Conservation (phyloP, 192 early-diverging fungal genomes). For the Borealophlyctis nickersoniae region DNA sequence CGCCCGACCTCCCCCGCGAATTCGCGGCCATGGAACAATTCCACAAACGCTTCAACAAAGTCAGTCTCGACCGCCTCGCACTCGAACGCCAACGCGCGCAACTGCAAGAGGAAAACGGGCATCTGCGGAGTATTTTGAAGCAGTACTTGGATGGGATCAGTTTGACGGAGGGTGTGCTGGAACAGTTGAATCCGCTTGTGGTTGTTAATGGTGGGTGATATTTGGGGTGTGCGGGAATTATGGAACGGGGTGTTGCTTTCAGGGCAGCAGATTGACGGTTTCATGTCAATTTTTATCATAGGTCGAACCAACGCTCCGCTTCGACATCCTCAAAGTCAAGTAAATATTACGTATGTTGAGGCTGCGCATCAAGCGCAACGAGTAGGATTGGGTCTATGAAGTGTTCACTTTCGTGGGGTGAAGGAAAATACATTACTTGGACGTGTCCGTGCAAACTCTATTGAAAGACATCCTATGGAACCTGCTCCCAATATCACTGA, state of each 20-base stretch:
- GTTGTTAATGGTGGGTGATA: conserved; percentile 56
- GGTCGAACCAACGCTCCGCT: conserved; percentile 49
- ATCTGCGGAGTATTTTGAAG: conserved; percentile 49
- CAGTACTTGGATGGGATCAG: conserved; percentile 63
- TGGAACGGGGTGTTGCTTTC: too few species aligned
- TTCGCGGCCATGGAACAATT: conserved; percentile 55
- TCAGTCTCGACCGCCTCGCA: conserved; percentile 47
- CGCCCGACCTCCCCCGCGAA: conserved; percentile 38
- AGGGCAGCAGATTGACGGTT: neutral
- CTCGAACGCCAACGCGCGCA: conserved; percentile 41
- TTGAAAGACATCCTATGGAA: too few species aligned
- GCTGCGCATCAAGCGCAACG: conserved; percentile 32
- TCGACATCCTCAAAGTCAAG: conserved; percentile 31
- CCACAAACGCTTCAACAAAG: conserved; percentile 61
- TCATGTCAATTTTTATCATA: conserved; percentile 5
- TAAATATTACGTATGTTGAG: conserved; percentile 51
- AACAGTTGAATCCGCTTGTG: conserved; percentile 51
- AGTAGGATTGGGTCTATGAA: neutral
- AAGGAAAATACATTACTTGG: too few species aligned
- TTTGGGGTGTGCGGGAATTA: too few species aligned
- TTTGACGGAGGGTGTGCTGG: conserved; percentile 48
- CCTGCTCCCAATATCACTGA: too few species aligned
- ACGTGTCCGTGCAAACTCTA: too few species aligned
- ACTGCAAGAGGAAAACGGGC: conserved; percentile 50
- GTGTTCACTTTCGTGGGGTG: too few species aligned